Conservation (phyloP, 306 rosid genomes). For the Oemleria cerasiformis region DNA sequence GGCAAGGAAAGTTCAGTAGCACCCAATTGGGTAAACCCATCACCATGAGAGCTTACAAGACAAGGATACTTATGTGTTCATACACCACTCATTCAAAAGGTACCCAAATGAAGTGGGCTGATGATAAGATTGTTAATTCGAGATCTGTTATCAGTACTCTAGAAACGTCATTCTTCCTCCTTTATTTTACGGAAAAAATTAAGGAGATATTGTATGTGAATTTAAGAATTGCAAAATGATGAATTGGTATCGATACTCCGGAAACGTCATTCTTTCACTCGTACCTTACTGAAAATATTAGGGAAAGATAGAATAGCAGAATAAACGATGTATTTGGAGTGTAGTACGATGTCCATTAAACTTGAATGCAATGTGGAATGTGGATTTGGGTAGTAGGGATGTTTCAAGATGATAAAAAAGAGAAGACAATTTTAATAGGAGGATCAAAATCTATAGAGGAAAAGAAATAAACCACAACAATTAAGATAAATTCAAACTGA, state of each 20-base stretch:
- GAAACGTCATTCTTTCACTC: too few species aligned
- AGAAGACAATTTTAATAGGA: neutral
- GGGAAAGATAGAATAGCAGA: too few species aligned
- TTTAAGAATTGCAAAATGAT: too few species aligned
- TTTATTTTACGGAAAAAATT: too few species aligned
- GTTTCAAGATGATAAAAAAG: too few species aligned
- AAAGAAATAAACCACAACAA: slow-evolving; percentile 2
- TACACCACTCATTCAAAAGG: neutral
- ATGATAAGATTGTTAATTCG: neutral
- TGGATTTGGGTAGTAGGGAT: neutral
- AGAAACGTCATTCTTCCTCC: too few species aligned
- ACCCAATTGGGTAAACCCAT: neutral
- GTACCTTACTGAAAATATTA: too few species aligned
- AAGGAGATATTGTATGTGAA: too few species aligned
- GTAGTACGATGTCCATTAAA: neutral
- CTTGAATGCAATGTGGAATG: neutral
- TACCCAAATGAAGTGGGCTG: neutral
- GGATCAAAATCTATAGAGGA: slow-evolving; percentile 5
- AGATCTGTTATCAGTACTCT: too few species aligned
- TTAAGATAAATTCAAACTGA: slow-evolving; percentile 17
- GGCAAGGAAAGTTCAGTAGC: neutral
- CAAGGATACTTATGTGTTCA: neutral
- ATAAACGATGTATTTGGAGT: too few species aligned
- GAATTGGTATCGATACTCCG: too few species aligned
- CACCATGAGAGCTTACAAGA: neutral